A percentile compares a stretch with the other conserved stretches of the same genome.
Evolutionary conservation across 2,329 filamentous ascomycete species (phyloP).

Genomic region (Dendrostoma leiphaemia): DNA sequence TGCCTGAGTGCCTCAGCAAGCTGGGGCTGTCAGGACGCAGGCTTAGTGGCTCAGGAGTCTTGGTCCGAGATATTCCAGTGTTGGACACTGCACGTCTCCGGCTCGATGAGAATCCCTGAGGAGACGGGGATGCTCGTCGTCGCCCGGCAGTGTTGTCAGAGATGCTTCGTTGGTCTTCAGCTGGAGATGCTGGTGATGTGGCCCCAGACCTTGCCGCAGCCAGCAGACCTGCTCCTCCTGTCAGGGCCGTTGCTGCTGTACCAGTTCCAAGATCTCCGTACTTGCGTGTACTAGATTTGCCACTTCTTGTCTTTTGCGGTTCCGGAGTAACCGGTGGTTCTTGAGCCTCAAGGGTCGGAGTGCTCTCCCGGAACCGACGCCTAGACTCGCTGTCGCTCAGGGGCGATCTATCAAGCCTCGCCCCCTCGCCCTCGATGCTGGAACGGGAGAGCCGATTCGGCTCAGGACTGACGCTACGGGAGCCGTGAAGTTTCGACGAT

Average conservation of each 20-base stretch:
- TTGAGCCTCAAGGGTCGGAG: conserved; percentile 34
- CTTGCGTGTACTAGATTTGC: conserved; percentile 23
- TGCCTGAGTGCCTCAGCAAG: conserved; percentile 48
- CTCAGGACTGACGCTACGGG: conserved; percentile 14
- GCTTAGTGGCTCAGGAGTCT: conserved; percentile 52
- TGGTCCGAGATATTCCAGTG: conserved; percentile 49
- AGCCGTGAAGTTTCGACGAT: conserved; percentile 24
- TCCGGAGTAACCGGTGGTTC: conserved; percentile 43
- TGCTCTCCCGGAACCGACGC: conserved; percentile 21
- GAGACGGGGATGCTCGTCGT: conserved; percentile 24
- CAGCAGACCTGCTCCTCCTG: conserved; percentile 34
- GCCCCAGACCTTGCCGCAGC: conserved; percentile 28
- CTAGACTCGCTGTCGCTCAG: conserved; percentile 3
- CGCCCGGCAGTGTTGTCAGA: conserved; percentile 33
- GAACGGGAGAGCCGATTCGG: conserved; percentile 12
- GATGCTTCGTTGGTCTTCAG: conserved; percentile 32
- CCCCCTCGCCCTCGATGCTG: conserved; percentile 16
- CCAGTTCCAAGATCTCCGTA: conserved; percentile 29
- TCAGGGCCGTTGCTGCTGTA: conserved; percentile 11
- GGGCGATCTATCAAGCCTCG: conserved; percentile 3
- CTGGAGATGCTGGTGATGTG: conserved; percentile 26
- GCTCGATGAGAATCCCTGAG: conserved; percentile 27
- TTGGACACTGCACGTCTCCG: conserved; percentile 48
- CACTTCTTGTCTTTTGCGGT: conserved; percentile 39
- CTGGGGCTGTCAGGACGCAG: conserved; percentile 64